These are phyloP conservation scores for Hypoxylon sp. DNA, from an alignment of 2,329 filamentous ascomycete genomes.

Conservation along the genomic window DNA sequence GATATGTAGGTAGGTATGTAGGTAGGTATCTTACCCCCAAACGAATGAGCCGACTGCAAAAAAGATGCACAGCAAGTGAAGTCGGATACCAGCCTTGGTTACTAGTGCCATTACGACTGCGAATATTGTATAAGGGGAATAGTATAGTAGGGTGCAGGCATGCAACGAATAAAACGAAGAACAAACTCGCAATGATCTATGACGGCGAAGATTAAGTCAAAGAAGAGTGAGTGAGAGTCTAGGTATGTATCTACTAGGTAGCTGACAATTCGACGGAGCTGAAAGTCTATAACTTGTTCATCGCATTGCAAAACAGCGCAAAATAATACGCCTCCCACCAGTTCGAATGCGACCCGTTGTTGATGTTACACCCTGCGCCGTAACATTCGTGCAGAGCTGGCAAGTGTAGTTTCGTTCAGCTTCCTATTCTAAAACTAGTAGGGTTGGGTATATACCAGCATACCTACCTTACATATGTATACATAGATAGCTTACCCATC, in stretches of 20 bases:
- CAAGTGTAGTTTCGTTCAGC: conserved; percentile 17
- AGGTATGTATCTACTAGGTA: too few relatives aligned
- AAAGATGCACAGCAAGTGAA: conserved; percentile 65
- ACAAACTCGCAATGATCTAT: not conserved
- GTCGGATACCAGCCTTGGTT: conserved; percentile 58
- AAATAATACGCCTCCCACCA: conserved; percentile 27
- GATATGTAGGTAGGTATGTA: too few relatives aligned
- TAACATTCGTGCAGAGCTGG: conserved; percentile 17
- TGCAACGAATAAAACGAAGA: not conserved
- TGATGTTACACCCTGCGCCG: conserved; percentile 19
- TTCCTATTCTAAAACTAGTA: conserved; percentile 30
- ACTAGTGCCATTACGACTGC: conserved; percentile 41
- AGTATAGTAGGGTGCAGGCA: not conserved
- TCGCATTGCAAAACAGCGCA: conserved; percentile 13
- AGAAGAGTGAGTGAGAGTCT: not conserved
- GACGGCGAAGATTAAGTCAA: not conserved
- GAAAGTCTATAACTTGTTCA: conserved; percentile 20
- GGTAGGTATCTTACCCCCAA: conserved; percentile 64
- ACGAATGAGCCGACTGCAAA: conserved; percentile 70
- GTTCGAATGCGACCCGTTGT: conserved; percentile 15
- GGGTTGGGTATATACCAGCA: conserved; percentile 7
- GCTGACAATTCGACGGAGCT: conserved; percentile 1
- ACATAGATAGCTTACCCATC: conserved; percentile 14
- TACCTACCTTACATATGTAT: not conserved
- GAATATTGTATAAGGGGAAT: not conserved